Evolutionary conservation across 2,329 filamentous ascomycete species (phyloP).

Genomic region (Falciphora oryzae): DNA sequence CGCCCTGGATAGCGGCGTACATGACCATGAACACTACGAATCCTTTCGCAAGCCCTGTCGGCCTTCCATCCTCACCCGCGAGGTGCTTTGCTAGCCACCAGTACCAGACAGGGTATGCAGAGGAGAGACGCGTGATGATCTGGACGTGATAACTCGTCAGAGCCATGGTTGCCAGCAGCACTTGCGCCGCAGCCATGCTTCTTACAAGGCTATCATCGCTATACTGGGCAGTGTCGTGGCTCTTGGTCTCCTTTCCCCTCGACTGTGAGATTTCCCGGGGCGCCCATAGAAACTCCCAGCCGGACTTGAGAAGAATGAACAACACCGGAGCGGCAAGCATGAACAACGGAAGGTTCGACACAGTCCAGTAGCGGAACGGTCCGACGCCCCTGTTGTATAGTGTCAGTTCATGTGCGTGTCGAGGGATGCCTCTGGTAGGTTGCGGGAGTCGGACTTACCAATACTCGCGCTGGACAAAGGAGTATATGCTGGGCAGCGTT

Average conservation of each 20-base stretch:
- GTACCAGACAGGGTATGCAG: slow-evolving; percentile 86
- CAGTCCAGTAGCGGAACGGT: slow-evolving; percentile 84
- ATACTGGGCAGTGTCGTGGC: slow-evolving; percentile 15
- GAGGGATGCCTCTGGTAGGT: no score
- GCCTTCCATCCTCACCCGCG: slow-evolving; percentile 11
- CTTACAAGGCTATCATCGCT: slow-evolving; percentile 30
- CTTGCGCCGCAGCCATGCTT: slow-evolving; percentile 65
- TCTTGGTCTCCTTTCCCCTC: not conserved
- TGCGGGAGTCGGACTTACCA: slow-evolving; percentile 56
- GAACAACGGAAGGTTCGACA: slow-evolving; percentile 82
- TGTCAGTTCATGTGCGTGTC: not conserved
- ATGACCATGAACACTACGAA: slow-evolving; percentile 66
- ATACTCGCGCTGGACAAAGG: slow-evolving; percentile 82
- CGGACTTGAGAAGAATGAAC: slow-evolving; percentile 58
- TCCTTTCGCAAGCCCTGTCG: slow-evolving; percentile 17
- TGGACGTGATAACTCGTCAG: slow-evolving; percentile 85
- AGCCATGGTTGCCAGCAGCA: slow-evolving; percentile 64
- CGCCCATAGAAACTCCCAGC: slow-evolving; percentile 30
- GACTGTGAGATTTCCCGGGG: not conserved
- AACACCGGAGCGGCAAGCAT: slow-evolving; percentile 76
- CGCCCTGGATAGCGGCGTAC: slow-evolving; percentile 78
- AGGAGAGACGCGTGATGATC: slow-evolving; percentile 84
- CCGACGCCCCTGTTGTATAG: slow-evolving; percentile 68
- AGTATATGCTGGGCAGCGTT: slow-evolving; percentile 79
- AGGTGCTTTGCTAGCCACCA: slow-evolving; percentile 60